phyloP scores from a whole-genome alignment of 2,329 filamentous ascomycete species.

The Emmonsia crescens region DNA sequence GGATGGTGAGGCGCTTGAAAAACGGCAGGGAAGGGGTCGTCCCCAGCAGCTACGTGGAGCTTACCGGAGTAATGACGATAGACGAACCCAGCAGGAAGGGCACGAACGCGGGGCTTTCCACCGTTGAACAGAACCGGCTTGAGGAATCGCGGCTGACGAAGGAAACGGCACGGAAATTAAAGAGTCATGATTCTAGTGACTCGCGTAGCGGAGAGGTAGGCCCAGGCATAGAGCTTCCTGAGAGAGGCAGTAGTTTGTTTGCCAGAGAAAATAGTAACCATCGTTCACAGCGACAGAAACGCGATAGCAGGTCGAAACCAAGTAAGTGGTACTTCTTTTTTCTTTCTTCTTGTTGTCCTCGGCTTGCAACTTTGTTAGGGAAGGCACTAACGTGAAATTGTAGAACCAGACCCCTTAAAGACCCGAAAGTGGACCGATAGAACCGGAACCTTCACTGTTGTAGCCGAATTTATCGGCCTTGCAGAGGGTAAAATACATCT shows the following conservation, averaged over 20 bases:
- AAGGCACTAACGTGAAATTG: conserved; percentile 6
- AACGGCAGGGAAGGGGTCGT: conserved; percentile 94
- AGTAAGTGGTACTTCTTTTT: conserved; percentile 46
- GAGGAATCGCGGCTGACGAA: conserved; percentile 79
- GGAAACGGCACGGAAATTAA: conserved; percentile 58
- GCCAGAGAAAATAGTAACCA: conserved; percentile 56
- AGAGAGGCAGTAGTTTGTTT: conserved; percentile 68
- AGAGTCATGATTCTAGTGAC: conserved; percentile 43
- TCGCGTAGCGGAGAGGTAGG: conserved; percentile 59
- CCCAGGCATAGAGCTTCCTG: conserved; percentile 62
- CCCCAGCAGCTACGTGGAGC: conserved; percentile 89
- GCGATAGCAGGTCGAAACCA: conserved; percentile 63
- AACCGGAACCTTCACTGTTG: conserved; percentile 91
- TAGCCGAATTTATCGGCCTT: conserved; percentile 88
- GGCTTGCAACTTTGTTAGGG: not conserved
- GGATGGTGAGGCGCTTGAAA: conserved; percentile 83
- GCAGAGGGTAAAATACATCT: conserved; percentile 95
- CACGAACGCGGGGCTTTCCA: conserved; percentile 51
- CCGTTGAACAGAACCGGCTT: conserved; percentile 62
- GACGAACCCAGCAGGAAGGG: conserved; percentile 43
- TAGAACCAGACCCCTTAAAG: conserved; percentile 73
- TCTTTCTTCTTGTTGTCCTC: not conserved
- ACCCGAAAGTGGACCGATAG: conserved; percentile 91
- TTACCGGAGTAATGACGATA: conserved; percentile 56
- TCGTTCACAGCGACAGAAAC: conserved; percentile 59